Percentiles rank a stretch among this genome's conserved stretches.
Conservation (phyloP, 139 green algal species). For the Coelastrella sp. region DNA sequence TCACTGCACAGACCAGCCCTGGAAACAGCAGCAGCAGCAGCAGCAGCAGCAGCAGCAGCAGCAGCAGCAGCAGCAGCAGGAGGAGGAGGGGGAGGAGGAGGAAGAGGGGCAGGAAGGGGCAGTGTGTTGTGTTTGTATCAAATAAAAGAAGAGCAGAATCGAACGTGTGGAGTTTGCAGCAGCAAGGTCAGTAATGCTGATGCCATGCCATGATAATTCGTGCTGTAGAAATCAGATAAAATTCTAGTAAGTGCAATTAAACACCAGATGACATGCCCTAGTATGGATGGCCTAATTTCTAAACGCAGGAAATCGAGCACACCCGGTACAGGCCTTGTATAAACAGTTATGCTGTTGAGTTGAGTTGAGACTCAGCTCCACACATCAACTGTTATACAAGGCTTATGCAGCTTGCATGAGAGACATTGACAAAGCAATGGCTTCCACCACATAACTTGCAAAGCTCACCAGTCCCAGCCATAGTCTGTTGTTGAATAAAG, state of each 20-base stretch:
- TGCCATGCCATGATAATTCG: no score
- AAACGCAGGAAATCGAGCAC: no score
- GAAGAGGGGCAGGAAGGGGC: not conserved
- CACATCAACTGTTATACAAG: no score
- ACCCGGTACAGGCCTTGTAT: no score
- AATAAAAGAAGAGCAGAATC: not conserved
- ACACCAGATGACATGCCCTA: no score
- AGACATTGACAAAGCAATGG: not conserved
- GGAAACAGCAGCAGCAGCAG: not conserved
- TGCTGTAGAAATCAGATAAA: no score
- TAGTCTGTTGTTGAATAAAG: conserved; percentile 16
- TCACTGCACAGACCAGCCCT: conserved; percentile 42
- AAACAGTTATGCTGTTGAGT: no score
- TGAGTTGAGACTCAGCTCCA: no score
- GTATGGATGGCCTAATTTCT: no score
- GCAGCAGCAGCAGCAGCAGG: conserved; percentile 24
- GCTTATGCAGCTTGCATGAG: not conserved
- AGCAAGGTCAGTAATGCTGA: not conserved
- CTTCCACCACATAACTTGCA: no score
- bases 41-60: not conserved
- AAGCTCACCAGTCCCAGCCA: conserved; percentile 40
- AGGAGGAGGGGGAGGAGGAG: not conserved
- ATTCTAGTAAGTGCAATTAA: no score
- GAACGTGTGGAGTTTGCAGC: not conserved
- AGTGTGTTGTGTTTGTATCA: not conserved